A percentile compares a stretch with the other conserved stretches of the same genome.
Evolutionary conservation across 2,329 filamentous ascomycete species (phyloP).

Genomic region (Chaetoscypha palmicola): DNA sequence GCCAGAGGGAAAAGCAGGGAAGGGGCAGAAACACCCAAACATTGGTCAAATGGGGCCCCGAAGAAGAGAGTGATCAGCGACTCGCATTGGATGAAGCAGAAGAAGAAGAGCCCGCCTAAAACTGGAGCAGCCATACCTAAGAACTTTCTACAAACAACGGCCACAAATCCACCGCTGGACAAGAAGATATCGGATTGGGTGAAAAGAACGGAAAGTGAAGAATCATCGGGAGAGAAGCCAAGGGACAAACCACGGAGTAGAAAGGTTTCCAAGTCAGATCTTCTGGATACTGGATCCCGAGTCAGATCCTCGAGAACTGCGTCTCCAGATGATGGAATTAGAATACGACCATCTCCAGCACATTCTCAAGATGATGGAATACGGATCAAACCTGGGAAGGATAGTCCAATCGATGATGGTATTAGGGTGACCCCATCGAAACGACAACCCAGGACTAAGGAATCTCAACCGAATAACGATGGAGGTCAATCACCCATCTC

Average conservation of each 20-base stretch:
- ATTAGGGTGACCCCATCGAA: conserved; percentile 15
- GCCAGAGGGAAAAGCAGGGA: conserved; percentile 26
- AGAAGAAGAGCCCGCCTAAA: conserved; percentile 42
- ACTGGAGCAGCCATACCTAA: conserved; percentile 43
- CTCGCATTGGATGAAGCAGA: conserved; percentile 69
- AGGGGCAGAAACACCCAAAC: conserved; percentile 18
- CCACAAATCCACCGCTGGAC: conserved; percentile 47
- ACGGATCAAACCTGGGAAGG: conserved; percentile 20
- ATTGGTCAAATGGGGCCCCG: conserved; percentile 42
- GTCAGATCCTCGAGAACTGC: conserved; percentile 16
- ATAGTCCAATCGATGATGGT: conserved; percentile 15
- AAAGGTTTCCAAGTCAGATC: conserved; percentile 4
- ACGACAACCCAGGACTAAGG: not conserved
- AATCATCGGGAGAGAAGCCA: conserved; percentile 3
- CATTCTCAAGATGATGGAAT: conserved; percentile 13
- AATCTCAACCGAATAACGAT: not conserved
- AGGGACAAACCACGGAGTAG: conserved; percentile 9
- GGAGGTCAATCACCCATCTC: not conserved
- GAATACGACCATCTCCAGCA: conserved; percentile 32
- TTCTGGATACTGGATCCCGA: conserved; percentile 2
- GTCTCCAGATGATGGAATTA: conserved; percentile 35
- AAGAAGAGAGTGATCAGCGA: conserved; percentile 93
- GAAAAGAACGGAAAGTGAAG: conserved; percentile 17
- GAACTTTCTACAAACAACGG: conserved; percentile 48
- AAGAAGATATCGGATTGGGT: conserved; percentile 59